Evolutionary conservation across 306 rosid genomes (phyloP).

Genomic region (Dryas alaskensis): DNA sequence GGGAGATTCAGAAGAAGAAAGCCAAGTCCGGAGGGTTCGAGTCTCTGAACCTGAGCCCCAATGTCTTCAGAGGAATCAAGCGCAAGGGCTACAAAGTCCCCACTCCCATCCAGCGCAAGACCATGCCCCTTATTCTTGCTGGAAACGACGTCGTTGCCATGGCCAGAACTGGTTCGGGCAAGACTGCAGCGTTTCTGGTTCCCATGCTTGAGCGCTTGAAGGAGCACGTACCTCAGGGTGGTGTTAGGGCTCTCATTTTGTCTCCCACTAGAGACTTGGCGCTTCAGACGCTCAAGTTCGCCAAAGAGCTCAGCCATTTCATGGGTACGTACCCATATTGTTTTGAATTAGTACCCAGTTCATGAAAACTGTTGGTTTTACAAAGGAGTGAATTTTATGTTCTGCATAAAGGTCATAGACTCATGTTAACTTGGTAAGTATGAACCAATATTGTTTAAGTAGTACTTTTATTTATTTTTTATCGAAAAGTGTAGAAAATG

Average conservation of each 20-base stretch:
- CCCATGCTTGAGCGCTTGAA: conserved; percentile 85
- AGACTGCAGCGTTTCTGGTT: conserved; percentile 83
- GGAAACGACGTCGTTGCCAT: conserved; percentile 90
- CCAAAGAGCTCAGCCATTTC: conserved; percentile 71
- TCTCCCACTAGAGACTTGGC: conserved; percentile 92
- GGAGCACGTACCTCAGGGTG: conserved; percentile 74
- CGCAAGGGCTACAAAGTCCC: conserved; percentile 92
- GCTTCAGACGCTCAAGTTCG: conserved; percentile 79
- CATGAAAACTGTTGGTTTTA: too few relatives aligned
- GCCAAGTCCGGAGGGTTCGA: conserved; percentile 85
- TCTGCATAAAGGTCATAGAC: too few relatives aligned
- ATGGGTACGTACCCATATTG: conserved; percentile 39
- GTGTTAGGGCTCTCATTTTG: conserved; percentile 76
- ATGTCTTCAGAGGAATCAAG: conserved; percentile 61
- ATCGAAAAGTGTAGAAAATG: neutral
- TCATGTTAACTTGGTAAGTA: too few relatives aligned
- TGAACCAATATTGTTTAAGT: too few relatives aligned
- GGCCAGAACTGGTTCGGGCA: conserved; percentile 99
- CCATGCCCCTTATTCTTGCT: conserved; percentile 84
- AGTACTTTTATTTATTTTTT: too few relatives aligned
- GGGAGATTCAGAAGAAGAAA: conserved; percentile 53
- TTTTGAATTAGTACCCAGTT: neutral
- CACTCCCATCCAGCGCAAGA: conserved; percentile 91
- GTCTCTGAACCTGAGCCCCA: conserved; percentile 57
- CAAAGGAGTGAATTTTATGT: too few relatives aligned